phyloP scores from a whole-genome alignment of 2,329 filamentous ascomycete genomes.

The Fonsecaea erecta region DNA sequence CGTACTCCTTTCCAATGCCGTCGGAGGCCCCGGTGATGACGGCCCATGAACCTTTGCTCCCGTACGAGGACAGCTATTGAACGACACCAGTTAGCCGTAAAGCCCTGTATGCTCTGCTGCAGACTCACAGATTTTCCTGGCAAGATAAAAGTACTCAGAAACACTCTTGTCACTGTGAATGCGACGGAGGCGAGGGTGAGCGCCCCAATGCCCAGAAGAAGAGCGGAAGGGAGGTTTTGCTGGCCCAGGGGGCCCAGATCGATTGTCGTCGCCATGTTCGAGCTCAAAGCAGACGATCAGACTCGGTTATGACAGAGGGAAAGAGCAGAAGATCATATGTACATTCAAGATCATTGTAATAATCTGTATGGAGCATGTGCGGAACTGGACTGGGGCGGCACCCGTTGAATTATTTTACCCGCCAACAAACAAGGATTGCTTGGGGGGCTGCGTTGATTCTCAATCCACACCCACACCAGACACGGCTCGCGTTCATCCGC shows the following conservation, averaged over 20 bases:
- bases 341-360: not conserved
- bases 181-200: constrained; percentile 62
- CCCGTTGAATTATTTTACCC: not conserved
- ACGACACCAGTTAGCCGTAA: constrained; percentile 22
- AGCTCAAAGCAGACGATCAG: not conserved
- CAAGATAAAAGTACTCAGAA: constrained; percentile 72
- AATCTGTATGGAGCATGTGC: not conserved
- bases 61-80: constrained; percentile 80
- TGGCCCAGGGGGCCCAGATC: constrained; percentile 34
- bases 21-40: constrained; percentile 94
- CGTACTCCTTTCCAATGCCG: constrained; percentile 95
- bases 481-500: not conserved
- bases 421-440: not conserved
- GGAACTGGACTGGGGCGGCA: not conserved
- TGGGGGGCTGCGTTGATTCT: not conserved
- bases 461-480: not conserved
- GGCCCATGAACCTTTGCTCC: constrained; percentile 89
- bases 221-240: constrained; percentile 32
- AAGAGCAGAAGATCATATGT: not conserved
- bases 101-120: not conserved
- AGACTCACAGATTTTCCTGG: constrained; percentile 54
- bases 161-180: constrained; percentile 63
- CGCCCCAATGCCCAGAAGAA: constrained; percentile 57
- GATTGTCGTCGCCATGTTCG: constrained; percentile 13
- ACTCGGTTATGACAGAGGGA: not conserved